Evolutionary conservation across 306 rosid species (phyloP).

Genomic region (Begonia loranthoides): DNA sequence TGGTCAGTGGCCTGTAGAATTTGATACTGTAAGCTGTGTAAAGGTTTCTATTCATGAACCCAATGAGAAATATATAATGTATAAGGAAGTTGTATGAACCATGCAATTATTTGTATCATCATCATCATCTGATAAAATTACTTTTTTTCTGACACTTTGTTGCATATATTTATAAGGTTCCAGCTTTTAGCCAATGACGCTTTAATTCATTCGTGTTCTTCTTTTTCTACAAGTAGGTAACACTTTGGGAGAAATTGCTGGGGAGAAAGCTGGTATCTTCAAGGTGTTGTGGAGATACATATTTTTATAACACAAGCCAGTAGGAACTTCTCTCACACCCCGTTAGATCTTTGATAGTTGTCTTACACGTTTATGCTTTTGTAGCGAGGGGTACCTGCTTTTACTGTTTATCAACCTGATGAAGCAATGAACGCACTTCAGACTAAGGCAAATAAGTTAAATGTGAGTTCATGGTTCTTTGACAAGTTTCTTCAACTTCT

Average conservation of each 20-base stretch:
- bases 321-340: neutral
- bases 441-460: constrained; percentile 63
- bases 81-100: too few species aligned
- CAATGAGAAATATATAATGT: too few species aligned
- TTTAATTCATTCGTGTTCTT: constrained; percentile 5
- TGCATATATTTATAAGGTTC: constrained; percentile 2
- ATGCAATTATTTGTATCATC: neutral
- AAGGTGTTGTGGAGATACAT: constrained; percentile 42
- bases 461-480: constrained; percentile 37
- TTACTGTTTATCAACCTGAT: constrained; percentile 79
- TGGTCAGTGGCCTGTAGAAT: neutral
- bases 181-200: neutral
- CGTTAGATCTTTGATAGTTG: constrained; percentile 1
- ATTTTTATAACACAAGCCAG: constrained; percentile 5
- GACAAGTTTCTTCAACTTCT: constrained; percentile 8
- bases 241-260: constrained; percentile 81
- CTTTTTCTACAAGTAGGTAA: constrained; percentile 35
- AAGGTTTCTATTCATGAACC: neutral
- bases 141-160: constrained; percentile 3
- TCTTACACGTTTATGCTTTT: constrained; percentile 13
- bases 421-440: constrained; percentile 78
- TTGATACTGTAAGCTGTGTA: neutral
- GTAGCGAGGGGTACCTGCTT: constrained; percentile 63
- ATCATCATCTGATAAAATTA: neutral
- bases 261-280: constrained; percentile 96